Evolutionary conservation across 305 asterid genomes (phyloP), one percentile per base, ranked within the genome.

Genomic region (Solanum aculeatissimum): DNA sequence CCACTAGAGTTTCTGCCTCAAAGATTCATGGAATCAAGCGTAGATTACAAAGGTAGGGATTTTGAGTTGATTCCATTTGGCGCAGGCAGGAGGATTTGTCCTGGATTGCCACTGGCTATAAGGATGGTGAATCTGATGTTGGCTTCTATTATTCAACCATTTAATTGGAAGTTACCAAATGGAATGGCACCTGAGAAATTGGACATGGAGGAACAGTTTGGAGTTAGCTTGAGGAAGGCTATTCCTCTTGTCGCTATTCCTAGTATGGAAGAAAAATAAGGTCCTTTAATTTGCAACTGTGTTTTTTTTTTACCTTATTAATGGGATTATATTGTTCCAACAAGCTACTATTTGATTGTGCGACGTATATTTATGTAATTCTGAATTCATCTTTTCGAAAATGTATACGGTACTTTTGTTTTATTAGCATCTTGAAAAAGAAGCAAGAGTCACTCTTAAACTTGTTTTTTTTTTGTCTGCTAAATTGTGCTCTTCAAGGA

Each of bases 171-270:
- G 18, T 38, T 81, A 3, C 84, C 84, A 0, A 0, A 60, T 10
- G 58, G 84, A 4, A 42, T 27, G 58, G 10, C 7, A 16, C 74
- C 74, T 2, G 57, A 60, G 15, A 60, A 81, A 5, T 42, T 81
- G 74, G 71, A 81, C 16, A 81, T 81, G 84, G 84, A 81, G 84
- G 84, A 81, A 63, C 84, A 60, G 2, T 81, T 58, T 42, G 84
- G 84, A 8, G 27, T 81, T 21, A 81, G 25, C 6, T 81, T 81
- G 16, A 81, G 43, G 25, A 81, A 81, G 57, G 84, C 58, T 15
- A 13, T 12, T 81, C 84, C 84, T 81, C 84, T 81, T 14, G 32
- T 81, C 23, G 84, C 84, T 4, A 10, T 42, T 27, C 84, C 84
- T 40, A 57, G 18, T 42, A 81, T 60, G 1, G 1, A 42, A 27